Evolutionary conservation across 2,329 filamentous ascomycete genomes (phyloP), one percentile per base, ranked within the genome.

Genomic region (Fusarium clavum): DNA sequence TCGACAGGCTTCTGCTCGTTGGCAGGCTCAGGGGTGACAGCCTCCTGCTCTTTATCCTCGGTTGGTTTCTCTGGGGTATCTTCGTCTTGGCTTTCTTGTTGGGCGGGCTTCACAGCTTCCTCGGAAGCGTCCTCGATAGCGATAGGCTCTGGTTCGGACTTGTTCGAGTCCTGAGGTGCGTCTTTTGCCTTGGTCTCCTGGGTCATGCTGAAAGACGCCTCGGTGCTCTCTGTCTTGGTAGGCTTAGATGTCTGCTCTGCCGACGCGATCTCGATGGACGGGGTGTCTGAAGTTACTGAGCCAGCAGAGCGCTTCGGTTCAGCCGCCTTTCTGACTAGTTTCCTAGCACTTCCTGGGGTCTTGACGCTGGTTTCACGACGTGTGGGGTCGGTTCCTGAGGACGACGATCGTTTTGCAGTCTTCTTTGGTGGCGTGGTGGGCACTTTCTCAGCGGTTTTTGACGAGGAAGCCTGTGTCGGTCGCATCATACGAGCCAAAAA

Each of bases 401-500:
- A 69, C 18, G 75, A 73, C 34, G 70, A 64, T 12, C 74, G 73
- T 43, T 69, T 69, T 11, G 66, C 58, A 27, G 75, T 64, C 69
- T 81, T 86, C 60, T 82, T 80, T 0, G 86, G 86, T 4, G 87
- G 86, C 1, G 86, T 86, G 1, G 80, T 69, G 3, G 83, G 80
- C 2, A 77, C 77, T 80, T 92, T 93, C 8, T 92, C 91, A 5
- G 87, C 82, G 0, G 87, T 86, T 80, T 93, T 94, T 68, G 85
- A 90, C 11, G 90, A 86, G 8, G 90, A 93, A 47, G 88, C 84
- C 46, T 91, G 87, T 0, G 92, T 94, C 4, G 92, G 92, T 43
- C 92, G 85, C 88, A 91, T 94, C 92, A 94, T 94, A 55, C 92
- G 88, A n/a, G 91, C 91, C 27, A 94, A 81, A 79, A 94, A 94